Evolutionary conservation across 352 stramenopile genomes (phyloP), one percentile per base, ranked within the genome.

Genomic region (Stephanocyclus meneghinianus): DNA sequence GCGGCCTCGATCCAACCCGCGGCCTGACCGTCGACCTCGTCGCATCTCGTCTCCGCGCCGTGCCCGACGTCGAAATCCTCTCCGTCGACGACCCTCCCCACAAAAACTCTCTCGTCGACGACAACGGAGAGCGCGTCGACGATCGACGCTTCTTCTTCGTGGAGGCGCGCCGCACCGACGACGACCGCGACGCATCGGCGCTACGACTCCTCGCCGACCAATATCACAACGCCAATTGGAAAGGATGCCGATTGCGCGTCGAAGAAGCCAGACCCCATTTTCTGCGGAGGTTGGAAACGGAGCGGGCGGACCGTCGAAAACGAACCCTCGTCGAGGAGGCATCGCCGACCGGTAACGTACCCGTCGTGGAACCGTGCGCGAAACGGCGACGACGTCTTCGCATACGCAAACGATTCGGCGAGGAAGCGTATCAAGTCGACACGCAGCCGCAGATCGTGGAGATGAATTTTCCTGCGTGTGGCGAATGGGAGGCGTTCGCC

Each of bases 201-300:
- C 68, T 91, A 18, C 78, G 84, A 8, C 70, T 89, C 9, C 71
- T 92, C 30, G 42, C 74, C 15, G 84, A 88, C 37, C 78, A 85
- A 57, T 91, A 91, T 69, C 63, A 93, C 72, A 91, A 90, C 78
- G 82, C 90, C 16, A 93, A 90, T 75, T 93, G 89, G 89, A 92
- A 91, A 69, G 89, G 89, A 60, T 93, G 87, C 51, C 80, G 76
- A 57, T 70, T 93, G 30, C 51, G 70, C 42, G 81, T 93, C 1
- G 78, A 92, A 79, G n/a, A 37, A 29, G 87, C 89, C 21, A 81
- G 69, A 62, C 83, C 81, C 42, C 80, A 90, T 80, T 91, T 92
- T 68, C 77, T 93, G 66, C 71, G 91, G 62, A 70, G 87, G 26
- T 57, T 93, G 29, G 78, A 81, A 63, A 16, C 85, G 71, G 87